Evolutionary conservation across 495 filamentous ascomycete species (phyloP).

Genomic region (Clohesyomyces aquaticus): DNA sequence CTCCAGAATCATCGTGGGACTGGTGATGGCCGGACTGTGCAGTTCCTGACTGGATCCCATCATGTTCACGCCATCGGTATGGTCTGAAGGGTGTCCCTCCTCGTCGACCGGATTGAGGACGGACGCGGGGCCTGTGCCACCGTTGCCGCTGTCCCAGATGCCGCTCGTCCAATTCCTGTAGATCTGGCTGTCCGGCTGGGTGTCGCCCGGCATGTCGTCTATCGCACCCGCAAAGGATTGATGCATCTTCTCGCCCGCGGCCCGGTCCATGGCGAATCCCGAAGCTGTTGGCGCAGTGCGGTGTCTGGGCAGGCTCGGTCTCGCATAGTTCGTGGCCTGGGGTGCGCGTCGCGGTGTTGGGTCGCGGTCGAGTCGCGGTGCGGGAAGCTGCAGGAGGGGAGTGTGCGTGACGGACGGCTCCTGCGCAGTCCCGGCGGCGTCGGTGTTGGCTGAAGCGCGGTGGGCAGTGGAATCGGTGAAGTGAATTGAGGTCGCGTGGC

Average conservation of each 20-base stretch:
- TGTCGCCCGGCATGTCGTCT: slow-evolving; percentile 42
- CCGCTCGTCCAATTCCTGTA: slow-evolving; percentile 43
- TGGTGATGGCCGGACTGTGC: slow-evolving; percentile 22
- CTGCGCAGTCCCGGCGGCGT: not conserved
- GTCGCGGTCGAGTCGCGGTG: slow-evolving; percentile 2
- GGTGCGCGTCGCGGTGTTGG: slow-evolving; percentile 25
- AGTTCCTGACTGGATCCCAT: slow-evolving; percentile 21
- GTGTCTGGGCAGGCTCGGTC: slow-evolving; percentile 24
- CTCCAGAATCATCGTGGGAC: slow-evolving; percentile 27
- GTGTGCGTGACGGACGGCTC: not conserved
- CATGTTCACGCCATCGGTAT: slow-evolving; percentile 18
- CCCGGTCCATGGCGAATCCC: slow-evolving; percentile 19
- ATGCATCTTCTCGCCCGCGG: slow-evolving; percentile 13
- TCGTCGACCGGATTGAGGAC: slow-evolving; percentile 21
- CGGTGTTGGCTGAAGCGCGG: not conserved
- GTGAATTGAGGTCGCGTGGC: slow-evolving; percentile 4
- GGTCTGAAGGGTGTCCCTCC: not conserved
- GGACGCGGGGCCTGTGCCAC: not conserved
- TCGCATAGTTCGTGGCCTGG: slow-evolving; percentile 14
- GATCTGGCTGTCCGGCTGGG: slow-evolving; percentile 49
- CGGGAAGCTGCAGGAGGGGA: slow-evolving; percentile 2
- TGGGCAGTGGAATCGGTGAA: slow-evolving; percentile 25
- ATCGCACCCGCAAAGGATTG: slow-evolving; percentile 20
- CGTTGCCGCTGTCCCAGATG: slow-evolving; percentile 5
- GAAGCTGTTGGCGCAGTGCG: slow-evolving; percentile 23